Base-by-base conservation (phyloP, 345 rosid genomes). In the Hibiscus mutabilis region DNA sequence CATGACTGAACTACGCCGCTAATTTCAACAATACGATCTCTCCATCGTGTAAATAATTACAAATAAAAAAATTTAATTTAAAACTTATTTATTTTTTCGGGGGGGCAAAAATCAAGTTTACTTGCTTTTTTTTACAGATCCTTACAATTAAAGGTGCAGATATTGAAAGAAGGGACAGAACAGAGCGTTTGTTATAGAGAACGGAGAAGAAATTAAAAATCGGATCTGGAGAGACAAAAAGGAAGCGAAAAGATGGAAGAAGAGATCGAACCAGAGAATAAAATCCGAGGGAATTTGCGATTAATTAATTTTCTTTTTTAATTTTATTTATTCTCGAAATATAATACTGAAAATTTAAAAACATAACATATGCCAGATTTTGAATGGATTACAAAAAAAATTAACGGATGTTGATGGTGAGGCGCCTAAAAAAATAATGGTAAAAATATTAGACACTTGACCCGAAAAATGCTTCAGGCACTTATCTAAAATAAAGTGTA, bases 1-100 rank as follows among this genome's bases (percentile, higher is more conserved):
- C 16, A 90, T 87, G 25, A 91, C 82, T 46, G 90, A 89, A 68
- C 90, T 89, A 16, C 81, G 85, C 1, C 86, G 87, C 21, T 90
- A 89, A 74, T 84, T 89, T 76, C 79, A 84, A 64, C 87, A 74
- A 68, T 81, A 82, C 68, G 92, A 84, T 56, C 90, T 49, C 25
- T 67, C 70, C 58, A 67, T 67, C 70, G 58, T 67, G 70, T 67
- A 67, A 22, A 67, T 67, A 9, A 67, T 67, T 49, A 80, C 18
- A 64, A 70, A 75, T 22, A 29, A 22, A 56, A 79, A 6, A 10
- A n/a, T 15, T 3, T 15, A 42, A 11, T 46, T 11, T 21, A 56
- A 56, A 11, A 56, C 10, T 71, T 13, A 25, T 24, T 59, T 66
- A 9, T 14, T 47, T 56, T 71, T 63, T 59, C 24, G 22, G 53